Percentiles rank a stretch among this genome's conserved stretches.
These are phyloP conservation scores for Poronia punctata DNA, from an alignment of 495 filamentous ascomycete species.

Conservation along the genomic window DNA sequence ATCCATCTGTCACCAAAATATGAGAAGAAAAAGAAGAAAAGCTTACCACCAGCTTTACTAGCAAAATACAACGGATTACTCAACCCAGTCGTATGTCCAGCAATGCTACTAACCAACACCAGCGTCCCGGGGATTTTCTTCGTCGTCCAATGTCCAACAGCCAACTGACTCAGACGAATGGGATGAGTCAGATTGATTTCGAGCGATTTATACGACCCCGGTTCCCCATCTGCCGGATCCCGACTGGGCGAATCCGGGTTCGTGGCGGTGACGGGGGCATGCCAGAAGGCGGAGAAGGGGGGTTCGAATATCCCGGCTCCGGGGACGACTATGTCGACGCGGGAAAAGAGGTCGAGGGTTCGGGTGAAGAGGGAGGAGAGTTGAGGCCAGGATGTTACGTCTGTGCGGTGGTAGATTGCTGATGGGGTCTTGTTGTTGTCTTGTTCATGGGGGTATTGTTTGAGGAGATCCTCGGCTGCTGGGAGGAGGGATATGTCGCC, in stretches of 20 bases:
- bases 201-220: constrained; percentile 48
- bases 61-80: constrained; percentile 52
- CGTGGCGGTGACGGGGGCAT: constrained; percentile 45
- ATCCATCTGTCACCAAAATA: background rate
- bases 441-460: constrained; percentile 34
- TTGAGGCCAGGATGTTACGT: constrained; percentile 55
- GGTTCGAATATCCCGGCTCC: constrained; percentile 67
- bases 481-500: constrained; percentile 59
- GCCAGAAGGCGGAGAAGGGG: constrained; percentile 62
- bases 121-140: constrained; percentile 31
- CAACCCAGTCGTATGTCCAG: constrained; percentile 46
- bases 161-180: constrained; percentile 59
- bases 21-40: background rate
- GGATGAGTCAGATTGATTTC: constrained; percentile 68
- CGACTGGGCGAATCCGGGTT: constrained; percentile 39
- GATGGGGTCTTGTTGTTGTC: constrained; percentile 21
- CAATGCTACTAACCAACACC: constrained; percentile 56
- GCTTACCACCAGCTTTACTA: constrained; percentile 45
- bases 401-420: constrained; percentile 54
- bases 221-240: constrained; percentile 11
- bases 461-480: constrained; percentile 52
- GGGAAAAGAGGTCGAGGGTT: constrained; percentile 47
- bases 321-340: constrained; percentile 58
- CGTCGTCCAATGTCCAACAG: constrained; percentile 49
- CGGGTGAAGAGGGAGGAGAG: constrained; percentile 52